Percentiles rank a stretch among this genome's conserved stretches.
Evolutionary conservation across 192 early-diverging fungal species (phyloP).

Genomic region (Spizellomyces sp.): DNA sequence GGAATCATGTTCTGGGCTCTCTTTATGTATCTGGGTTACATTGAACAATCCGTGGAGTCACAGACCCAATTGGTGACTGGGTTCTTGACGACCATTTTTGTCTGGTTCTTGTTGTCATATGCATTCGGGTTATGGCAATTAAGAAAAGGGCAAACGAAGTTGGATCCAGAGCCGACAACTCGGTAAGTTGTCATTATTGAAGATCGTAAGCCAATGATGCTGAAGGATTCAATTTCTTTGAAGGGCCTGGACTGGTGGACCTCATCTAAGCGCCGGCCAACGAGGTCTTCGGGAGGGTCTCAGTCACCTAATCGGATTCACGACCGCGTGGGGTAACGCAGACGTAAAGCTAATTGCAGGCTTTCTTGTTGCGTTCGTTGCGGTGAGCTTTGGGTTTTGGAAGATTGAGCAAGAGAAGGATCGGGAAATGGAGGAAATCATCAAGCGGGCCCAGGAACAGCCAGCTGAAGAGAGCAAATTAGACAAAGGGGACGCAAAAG

Average conservation of each 20-base stretch:
- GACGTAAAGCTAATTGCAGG: neutral
- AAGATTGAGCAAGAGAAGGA: conserved; percentile 14
- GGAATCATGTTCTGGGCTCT: conserved; percentile 9
- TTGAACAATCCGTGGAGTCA: conserved; percentile 1
- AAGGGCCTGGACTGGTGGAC: conserved; percentile 19
- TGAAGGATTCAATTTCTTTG: neutral
- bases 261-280: conserved; percentile 11
- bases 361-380: conserved; percentile 2
- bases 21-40: conserved; percentile 16
- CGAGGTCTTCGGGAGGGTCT: conserved; percentile 12
- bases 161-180: conserved; percentile 16
- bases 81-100: neutral
- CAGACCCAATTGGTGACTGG: neutral
- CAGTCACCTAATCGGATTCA: conserved; percentile 7
- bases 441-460: neutral
- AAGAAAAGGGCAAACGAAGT: neutral
- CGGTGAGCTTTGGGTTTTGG: conserved; percentile 13
- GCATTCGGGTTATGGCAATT: neutral
- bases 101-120: conserved; percentile 1
- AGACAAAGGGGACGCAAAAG: neutral
- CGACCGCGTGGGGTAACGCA: conserved; percentile 8
- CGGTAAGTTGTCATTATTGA: conserved; percentile 8
- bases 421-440: neutral
- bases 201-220: neutral
- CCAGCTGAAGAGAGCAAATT: neutral